phyloP scores from a whole-genome alignment of 2,329 filamentous ascomycete genomes.

The Cercospora sojina region DNA sequence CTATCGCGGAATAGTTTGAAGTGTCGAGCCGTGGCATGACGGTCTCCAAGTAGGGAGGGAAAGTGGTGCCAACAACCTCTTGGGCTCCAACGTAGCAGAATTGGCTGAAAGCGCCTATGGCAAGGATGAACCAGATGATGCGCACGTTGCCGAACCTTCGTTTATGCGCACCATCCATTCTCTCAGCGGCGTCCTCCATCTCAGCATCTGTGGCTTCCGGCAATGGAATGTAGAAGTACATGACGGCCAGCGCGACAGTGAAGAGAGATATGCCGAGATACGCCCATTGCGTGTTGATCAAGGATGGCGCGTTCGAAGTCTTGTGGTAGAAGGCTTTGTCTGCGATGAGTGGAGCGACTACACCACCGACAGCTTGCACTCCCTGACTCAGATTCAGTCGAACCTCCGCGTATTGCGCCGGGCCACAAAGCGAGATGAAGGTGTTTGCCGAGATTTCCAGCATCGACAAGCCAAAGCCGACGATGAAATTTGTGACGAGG shows the following conservation, averaged over 20 bases:
- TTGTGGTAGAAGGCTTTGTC: constrained; percentile 56
- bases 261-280: constrained; percentile 64
- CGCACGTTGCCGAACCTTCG: constrained; percentile 47
- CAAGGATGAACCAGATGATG: constrained; percentile 58
- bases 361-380: constrained; percentile 60
- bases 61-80: constrained; percentile 55
- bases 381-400: constrained; percentile 61
- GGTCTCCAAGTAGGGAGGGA: constrained; percentile 45
- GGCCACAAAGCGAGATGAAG: constrained; percentile 62
- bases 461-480: constrained; percentile 59
- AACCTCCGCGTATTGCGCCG: constrained; percentile 59
- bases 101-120: constrained; percentile 54
- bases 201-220: constrained; percentile 63
- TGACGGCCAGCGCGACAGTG: constrained; percentile 57
- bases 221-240: constrained; percentile 61
- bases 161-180: constrained; percentile 51
- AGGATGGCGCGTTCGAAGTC: constrained; percentile 49
- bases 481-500: constrained; percentile 62
- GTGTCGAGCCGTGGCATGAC: constrained; percentile 41
- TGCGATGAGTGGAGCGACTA: constrained; percentile 60
- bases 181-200: constrained; percentile 55
- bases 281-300: constrained; percentile 64
- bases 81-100: constrained; percentile 63
- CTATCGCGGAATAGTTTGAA: constrained; percentile 52
- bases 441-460: constrained; percentile 62